phyloP scores from a whole-genome alignment of 164 flowering plant genomes.

The Vitis rupestris region DNA sequence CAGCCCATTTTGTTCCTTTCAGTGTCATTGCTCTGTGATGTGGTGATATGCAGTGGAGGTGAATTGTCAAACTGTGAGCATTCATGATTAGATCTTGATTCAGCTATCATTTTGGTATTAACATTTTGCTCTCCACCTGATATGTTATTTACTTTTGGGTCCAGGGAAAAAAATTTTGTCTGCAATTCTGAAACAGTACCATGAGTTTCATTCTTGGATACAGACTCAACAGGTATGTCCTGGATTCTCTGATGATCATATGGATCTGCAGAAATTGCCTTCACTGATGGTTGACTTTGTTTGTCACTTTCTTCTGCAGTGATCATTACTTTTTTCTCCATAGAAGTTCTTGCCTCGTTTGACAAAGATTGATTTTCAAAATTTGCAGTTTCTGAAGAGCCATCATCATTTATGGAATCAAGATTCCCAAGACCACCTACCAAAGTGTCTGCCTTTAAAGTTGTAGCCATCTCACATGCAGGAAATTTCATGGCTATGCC shows the following conservation, averaged over 20 bases:
- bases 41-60: slow-evolving; percentile 7
- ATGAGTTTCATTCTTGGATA: slow-evolving; percentile 13
- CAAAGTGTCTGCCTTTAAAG: too few species aligned
- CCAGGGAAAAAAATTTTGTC: slow-evolving; percentile 18
- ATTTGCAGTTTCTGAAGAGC: slow-evolving; percentile 24
- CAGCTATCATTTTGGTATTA: slow-evolving; percentile 8
- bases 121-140: slow-evolving; percentile 20
- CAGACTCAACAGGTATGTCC: slow-evolving; percentile 22
- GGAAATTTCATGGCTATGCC: too few species aligned
- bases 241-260: slow-evolving; percentile 14
- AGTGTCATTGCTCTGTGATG: slow-evolving; percentile 10
- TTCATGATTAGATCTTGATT: slow-evolving; percentile 16
- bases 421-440: too few species aligned
- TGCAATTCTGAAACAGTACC: slow-evolving; percentile 25
- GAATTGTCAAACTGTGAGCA: slow-evolving; percentile 11
- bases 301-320: slow-evolving; percentile 19
- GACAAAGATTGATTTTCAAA: slow-evolving; percentile 16
- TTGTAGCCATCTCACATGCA: too few species aligned
- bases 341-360: slow-evolving; percentile 14
- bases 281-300: slow-evolving; percentile 15
- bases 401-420: slow-evolving; percentile 8
- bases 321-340: slow-evolving; percentile 19
- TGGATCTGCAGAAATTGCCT: slow-evolving; percentile 14
- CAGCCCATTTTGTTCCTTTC: slow-evolving; percentile 15
- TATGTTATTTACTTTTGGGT: slow-evolving; percentile 12